A percentile compares a stretch with the other conserved stretches of the same genome.
These are phyloP conservation scores for Mikania micrantha DNA, from an alignment of 129 eudicot species.

Conservation along the genomic window DNA sequence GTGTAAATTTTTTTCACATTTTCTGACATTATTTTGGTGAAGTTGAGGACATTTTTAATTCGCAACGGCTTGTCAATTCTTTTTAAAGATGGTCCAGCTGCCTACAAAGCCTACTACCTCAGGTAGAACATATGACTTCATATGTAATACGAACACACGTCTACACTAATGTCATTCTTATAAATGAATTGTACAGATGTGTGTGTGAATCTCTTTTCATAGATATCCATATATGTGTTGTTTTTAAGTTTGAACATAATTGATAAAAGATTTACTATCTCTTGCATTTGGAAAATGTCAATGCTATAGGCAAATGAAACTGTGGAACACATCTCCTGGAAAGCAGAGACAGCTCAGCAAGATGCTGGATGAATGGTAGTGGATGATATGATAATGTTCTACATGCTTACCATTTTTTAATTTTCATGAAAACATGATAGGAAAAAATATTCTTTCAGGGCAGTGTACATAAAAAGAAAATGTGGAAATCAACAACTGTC, in stretches of 20 bases:
- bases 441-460: conserved; percentile 38
- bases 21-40: conserved; percentile 15
- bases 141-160: not conserved
- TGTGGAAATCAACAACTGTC: conserved; percentile 57
- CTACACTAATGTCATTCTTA: not conserved
- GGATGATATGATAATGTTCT: not conserved
- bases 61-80: conserved; percentile 80
- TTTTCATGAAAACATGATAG: conserved; percentile 8
- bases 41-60: conserved; percentile 87
- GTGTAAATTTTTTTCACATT: not conserved
- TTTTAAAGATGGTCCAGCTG: conserved; percentile 86
- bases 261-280: not conserved
- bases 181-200: not conserved
- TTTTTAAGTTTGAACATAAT: not conserved
- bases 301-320: conserved; percentile 73
- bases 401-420: not conserved
- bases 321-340: conserved; percentile 80
- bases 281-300: not conserved
- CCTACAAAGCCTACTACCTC: conserved; percentile 73
- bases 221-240: not conserved
- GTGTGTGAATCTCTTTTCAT: not conserved
- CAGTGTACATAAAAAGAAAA: conserved; percentile 63
- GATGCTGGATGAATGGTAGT: conserved; percentile 96
- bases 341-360: conserved; percentile 71
- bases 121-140: conserved; percentile 31